Evolutionary conservation across 2,329 filamentous ascomycete species (phyloP).

Genomic region (Penicillium sp.): DNA sequence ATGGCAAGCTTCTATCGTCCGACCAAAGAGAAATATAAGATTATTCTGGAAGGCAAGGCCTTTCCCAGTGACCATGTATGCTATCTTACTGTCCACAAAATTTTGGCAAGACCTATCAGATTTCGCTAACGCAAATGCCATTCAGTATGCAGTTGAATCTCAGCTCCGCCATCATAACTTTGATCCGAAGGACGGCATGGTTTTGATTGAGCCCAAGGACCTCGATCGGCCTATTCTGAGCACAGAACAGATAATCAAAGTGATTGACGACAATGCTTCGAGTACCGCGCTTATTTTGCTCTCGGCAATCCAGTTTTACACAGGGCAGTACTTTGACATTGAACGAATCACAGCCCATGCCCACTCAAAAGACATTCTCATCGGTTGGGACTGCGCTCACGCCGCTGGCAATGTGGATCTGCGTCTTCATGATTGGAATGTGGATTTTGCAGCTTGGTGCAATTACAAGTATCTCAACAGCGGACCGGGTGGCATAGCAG

Average conservation of each 20-base stretch:
- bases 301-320: slow-evolving; percentile 89
- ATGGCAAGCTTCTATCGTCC: slow-evolving; percentile 83
- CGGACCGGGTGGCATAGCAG: slow-evolving; percentile 77
- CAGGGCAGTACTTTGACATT: slow-evolving; percentile 85
- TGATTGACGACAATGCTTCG: slow-evolving; percentile 72
- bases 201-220: slow-evolving; percentile 67
- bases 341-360: slow-evolving; percentile 74
- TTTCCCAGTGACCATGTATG: slow-evolving; percentile 82
- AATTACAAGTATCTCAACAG: slow-evolving; percentile 93
- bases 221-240: slow-evolving; percentile 57
- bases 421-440: slow-evolving; percentile 79
- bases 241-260: slow-evolving; percentile 68
- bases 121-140: slow-evolving; percentile 9
- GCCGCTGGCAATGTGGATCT: slow-evolving; percentile 81
- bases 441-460: slow-evolving; percentile 91
- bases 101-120: not conserved
- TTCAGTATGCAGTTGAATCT: slow-evolving; percentile 76
- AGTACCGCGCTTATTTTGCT: slow-evolving; percentile 74
- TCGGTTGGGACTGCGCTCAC: slow-evolving; percentile 88
- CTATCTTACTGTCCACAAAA: not conserved
- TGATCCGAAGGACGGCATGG: slow-evolving; percentile 65
- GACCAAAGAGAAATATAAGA: slow-evolving; percentile 65
- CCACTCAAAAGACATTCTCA: slow-evolving; percentile 65
- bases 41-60: slow-evolving; percentile 85
- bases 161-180: slow-evolving; percentile 72